Evolutionary conservation across 768 basidiomycete species (phyloP).

Genomic region (Macrolepiota dolichaula): DNA sequence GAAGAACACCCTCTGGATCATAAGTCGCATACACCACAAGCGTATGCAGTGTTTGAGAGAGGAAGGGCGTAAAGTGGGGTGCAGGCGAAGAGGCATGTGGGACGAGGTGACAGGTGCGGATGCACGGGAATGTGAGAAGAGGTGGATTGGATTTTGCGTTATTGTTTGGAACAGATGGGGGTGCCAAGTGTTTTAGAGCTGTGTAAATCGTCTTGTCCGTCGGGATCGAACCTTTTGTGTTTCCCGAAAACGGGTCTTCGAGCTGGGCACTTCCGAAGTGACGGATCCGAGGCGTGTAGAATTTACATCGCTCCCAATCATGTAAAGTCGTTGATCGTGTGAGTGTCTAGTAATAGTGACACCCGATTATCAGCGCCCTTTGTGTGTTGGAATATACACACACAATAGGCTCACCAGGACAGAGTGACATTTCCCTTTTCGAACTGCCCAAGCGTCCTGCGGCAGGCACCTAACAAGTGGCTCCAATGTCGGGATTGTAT

Average conservation of each 20-base stretch:
- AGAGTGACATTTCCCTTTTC: neutral
- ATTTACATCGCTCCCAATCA: slow-evolving; percentile 8
- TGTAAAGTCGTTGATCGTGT: neutral
- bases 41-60: neutral
- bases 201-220: slow-evolving; percentile 5
- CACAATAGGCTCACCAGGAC: neutral
- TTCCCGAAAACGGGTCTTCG: neutral
- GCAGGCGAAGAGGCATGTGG: neutral
- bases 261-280: neutral
- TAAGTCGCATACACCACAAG: neutral
- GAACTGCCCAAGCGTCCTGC: slow-evolving; percentile 4
- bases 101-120: slow-evolving; percentile 1
- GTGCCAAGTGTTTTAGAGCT: neutral
- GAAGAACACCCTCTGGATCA: neutral
- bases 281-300: slow-evolving; percentile 2
- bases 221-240: neutral
- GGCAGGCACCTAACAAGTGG: slow-evolving; percentile 15
- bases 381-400: neutral
- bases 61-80: slow-evolving; percentile 3
- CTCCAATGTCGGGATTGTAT: slow-evolving; percentile 8
- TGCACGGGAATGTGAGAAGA: slow-evolving; percentile 4
- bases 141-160: neutral
- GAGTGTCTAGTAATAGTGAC: neutral
- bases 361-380: neutral
- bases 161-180: neutral